Evolutionary conservation across 2,329 filamentous ascomycete genomes (phyloP), one percentile per base, ranked within the genome.

Genomic region (Truncatella angustata): DNA sequence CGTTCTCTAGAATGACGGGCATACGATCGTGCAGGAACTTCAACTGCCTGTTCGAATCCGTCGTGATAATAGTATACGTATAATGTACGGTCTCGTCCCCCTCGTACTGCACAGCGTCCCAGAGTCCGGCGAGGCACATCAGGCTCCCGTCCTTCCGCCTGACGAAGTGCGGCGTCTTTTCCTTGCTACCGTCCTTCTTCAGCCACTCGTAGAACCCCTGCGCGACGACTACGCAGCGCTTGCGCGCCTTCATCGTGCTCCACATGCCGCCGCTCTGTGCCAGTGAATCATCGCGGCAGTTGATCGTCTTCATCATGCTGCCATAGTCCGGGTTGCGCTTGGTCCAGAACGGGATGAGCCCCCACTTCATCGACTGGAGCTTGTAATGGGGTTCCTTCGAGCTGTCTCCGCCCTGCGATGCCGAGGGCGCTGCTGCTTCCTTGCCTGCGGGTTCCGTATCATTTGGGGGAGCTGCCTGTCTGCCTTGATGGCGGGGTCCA

Each of bases 141-240:
- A 97, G 72, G 60, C 85, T 81, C 0, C 88, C 89, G 66, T 97
- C 93, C 60, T 85, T 88, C 24, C 91, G 79, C 70, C 86, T 92
- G 20, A 91, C 81, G 62, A 85, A 97, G 69, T 97, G 85, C 10
- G 94, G 93, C 2, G 93, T 73, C 71, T 90, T 95, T 50, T 94
- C 87, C 60, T 88, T 92, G 5, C 63, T 77, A 50, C 62, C 82
- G 20, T 63, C 86, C 62, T 86, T 90, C 70, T 93, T 93, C 54
- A 95, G 74, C 94, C 94, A 97, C 70, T 99, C 94, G 64, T 91
- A 99, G 70, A 97, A 99, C 1, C 94, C 94, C 69, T 97, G 88
- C 9, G 90, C 91, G 5, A 96, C 66, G 9, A 97, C 84, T 20
- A 97, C 77, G 67, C 94, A 97, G 26, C 94, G 80, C 72, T 97